Percentiles rank a stretch among this genome's conserved stretches.
Conservation (phyloP, 345 rosid genomes). For the Boechera stricta region DNA sequence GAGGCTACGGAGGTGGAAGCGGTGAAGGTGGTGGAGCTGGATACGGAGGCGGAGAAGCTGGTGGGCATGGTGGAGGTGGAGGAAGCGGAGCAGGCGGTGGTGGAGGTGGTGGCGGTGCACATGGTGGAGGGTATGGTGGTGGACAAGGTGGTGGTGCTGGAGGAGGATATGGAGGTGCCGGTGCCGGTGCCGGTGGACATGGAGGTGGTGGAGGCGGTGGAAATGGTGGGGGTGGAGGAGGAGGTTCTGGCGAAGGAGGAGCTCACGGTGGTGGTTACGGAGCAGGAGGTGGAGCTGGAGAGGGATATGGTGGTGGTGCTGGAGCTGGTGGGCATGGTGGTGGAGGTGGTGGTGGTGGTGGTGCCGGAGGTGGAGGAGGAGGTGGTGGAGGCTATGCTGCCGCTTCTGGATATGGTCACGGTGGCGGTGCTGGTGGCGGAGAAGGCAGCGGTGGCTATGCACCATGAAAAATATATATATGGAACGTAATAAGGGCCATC, state of each 20-base stretch:
- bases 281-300: slow-evolving; percentile 47
- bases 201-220: slow-evolving; percentile 49
- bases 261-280: slow-evolving; percentile 46
- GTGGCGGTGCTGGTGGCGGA: slow-evolving; percentile 46
- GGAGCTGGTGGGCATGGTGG: slow-evolving; percentile 47
- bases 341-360: slow-evolving; percentile 46
- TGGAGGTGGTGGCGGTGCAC: slow-evolving; percentile 42
- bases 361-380: slow-evolving; percentile 46
- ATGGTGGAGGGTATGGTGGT: slow-evolving; percentile 45
- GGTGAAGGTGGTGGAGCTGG: slow-evolving; percentile 49
- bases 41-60: slow-evolving; percentile 44
- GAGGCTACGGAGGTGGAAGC: slow-evolving; percentile 46
- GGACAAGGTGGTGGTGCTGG: slow-evolving; percentile 46
- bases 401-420: slow-evolving; percentile 39
- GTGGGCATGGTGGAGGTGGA: slow-evolving; percentile 38
- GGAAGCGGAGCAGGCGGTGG: slow-evolving; percentile 46
- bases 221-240: slow-evolving; percentile 44
- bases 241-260: slow-evolving; percentile 41
- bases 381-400: slow-evolving; percentile 46
- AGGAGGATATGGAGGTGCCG: slow-evolving; percentile 44
- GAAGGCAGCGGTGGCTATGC: slow-evolving; percentile 41
- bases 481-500: slow-evolving; percentile 6
- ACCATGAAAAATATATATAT: slow-evolving; percentile 29
- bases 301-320: slow-evolving; percentile 44
- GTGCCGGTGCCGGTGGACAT: slow-evolving; percentile 38